Evolutionary conservation across 208 protist species (phyloP), one percentile per base, ranked within the genome.

Genomic region (Acanthamoeba lenticulata): DNA sequence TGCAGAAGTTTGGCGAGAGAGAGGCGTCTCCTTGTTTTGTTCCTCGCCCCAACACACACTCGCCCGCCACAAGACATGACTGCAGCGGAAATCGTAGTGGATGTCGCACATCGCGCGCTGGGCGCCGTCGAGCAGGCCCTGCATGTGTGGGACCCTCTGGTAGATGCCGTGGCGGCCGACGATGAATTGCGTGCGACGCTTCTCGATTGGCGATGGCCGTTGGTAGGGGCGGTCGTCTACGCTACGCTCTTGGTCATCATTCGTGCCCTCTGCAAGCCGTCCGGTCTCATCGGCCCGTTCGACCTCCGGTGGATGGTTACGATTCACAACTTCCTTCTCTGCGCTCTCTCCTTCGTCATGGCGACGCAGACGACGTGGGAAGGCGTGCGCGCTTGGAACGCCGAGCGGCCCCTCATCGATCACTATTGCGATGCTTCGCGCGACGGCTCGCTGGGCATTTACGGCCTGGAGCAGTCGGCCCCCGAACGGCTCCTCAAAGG

Each of bases 281-380:
- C 36, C 72, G 72, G 72, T 6, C 72, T 49, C 38, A 49, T 81
- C 38, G 72, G 72, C 34, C 47, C 94, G 57, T 90, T 94, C 34
- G 77, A 67, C n/a, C 79, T 95, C 7, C 90, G 91, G 49, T 90
- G 11, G 38, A 38, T 52, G 2, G 60, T 90, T 29, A 19, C 85
- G 52, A 40, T 94, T n/a, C 94, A 95, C 62, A 95, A 95, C 49
- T 27, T 77, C 0, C 77, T 95, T 34, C 69, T 95, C 29, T 94
- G 94, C 79, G 19, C 77, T 15, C 94, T 90, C 74, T 95, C 94
- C 55, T 36, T 94, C 13, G 13, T 65, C 21, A 95, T 95, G 94
- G 86, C 69, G 55, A 72, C 44, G 32, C 77, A 86, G 49, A 79
- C 94, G 29, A 45, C 91, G n/a, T 94, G 81, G 60, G 94, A 93